These are phyloP conservation scores for Suillus americanus DNA, from an alignment of 768 basidiomycete genomes.

Conservation along the genomic window DNA sequence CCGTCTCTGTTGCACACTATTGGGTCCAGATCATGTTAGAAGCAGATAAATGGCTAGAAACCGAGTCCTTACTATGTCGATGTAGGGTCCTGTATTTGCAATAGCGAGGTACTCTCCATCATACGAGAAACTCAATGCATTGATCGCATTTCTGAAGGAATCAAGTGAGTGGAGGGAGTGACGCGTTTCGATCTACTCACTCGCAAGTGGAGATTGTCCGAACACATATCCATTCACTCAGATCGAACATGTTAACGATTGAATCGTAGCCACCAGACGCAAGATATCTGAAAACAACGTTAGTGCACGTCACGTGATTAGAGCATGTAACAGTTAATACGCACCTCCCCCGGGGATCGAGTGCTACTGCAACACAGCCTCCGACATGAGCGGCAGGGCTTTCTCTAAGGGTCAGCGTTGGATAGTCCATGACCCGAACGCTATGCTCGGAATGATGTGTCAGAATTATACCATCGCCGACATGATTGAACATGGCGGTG, in stretches of 20 bases:
- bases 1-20: conserved; percentile 80
- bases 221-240: conserved; percentile 77
- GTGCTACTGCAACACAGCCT: conserved; percentile 72
- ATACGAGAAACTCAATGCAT: conserved; percentile 73
- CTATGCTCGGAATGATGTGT: conserved; percentile 64
- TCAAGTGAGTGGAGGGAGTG: background rate
- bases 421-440: conserved; percentile 70
- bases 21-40: background rate
- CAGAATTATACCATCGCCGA: conserved; percentile 68
- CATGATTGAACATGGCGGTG: conserved; percentile 74
- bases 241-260: conserved; percentile 80
- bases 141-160: conserved; percentile 60
- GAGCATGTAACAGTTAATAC: conserved; percentile 6
- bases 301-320: background rate
- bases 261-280: conserved; percentile 82
- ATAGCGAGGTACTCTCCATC: conserved; percentile 85
- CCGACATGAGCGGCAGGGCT: conserved; percentile 75
- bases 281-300: conserved; percentile 51
- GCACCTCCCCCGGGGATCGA: conserved; percentile 78
- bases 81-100: conserved; percentile 67
- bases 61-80: conserved; percentile 68
- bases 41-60: conserved; percentile 1
- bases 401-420: conserved; percentile 56
- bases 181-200: conserved; percentile 41
- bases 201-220: conserved; percentile 80